Evolutionary conservation across 1,284 basidiomycete genomes (phyloP).

Genomic region (Austroboletus novae-zelandiae): DNA sequence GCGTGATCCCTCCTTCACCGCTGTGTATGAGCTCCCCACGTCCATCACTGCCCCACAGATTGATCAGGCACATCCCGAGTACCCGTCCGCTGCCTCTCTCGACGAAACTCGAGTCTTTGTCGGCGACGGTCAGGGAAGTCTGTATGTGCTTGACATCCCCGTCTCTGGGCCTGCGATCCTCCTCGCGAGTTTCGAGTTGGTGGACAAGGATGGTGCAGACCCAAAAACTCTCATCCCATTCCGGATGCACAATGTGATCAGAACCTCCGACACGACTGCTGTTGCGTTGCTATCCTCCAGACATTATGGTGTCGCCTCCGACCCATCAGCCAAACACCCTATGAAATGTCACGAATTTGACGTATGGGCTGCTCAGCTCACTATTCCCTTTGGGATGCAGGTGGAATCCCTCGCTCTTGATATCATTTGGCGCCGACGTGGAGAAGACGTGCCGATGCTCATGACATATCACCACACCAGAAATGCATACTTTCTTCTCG

Average conservation of each 20-base stretch:
- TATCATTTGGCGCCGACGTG: conserved; percentile 66
- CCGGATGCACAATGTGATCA: conserved; percentile 49
- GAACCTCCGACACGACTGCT: conserved; percentile 37
- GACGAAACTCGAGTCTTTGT: conserved; percentile 52
- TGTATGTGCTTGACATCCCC: conserved; percentile 56
- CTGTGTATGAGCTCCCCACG: conserved; percentile 60
- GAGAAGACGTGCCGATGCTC: conserved; percentile 69
- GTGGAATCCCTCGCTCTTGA: conserved; percentile 40
- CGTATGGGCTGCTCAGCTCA: conserved; percentile 56
- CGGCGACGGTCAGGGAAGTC: conserved; percentile 69
- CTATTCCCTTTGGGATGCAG: conserved; percentile 38
- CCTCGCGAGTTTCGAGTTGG: conserved; percentile 55
- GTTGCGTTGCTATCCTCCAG: conserved; percentile 58
- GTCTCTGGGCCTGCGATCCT: conserved; percentile 39
- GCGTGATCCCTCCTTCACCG: conserved; percentile 51
- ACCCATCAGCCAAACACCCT: conserved; percentile 14
- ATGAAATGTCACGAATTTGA: conserved; percentile 49
- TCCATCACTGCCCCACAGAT: conserved; percentile 41
- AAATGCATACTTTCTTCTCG: conserved; percentile 52
- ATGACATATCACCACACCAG: conserved; percentile 48
- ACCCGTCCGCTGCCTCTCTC: conserved; percentile 70
- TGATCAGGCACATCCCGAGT: conserved; percentile 57
- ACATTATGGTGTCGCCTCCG: conserved; percentile 33
- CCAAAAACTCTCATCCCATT: conserved; percentile 47
- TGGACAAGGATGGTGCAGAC: conserved; percentile 26